phyloP scores from a whole-genome alignment of 2,329 filamentous ascomycete genomes.

The Mariannaea sp. region DNA sequence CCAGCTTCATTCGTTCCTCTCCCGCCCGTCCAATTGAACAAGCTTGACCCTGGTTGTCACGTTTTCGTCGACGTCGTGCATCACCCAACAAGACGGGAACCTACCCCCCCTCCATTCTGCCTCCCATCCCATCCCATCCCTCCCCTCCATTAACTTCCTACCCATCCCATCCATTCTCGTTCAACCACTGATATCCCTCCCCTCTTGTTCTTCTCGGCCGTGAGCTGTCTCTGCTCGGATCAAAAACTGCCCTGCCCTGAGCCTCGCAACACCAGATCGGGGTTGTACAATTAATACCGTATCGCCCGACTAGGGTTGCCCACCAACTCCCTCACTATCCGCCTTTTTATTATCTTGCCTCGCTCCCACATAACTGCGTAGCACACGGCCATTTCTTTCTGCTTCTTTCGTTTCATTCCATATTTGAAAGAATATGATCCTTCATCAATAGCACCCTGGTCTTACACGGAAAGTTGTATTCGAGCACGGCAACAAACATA shows the following conservation, averaged over 20 bases:
- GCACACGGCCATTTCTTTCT: background rate
- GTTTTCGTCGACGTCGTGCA: conserved; percentile 1
- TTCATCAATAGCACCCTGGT: background rate
- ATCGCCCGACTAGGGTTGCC: conserved; percentile 1
- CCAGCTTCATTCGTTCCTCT: conserved; percentile 1
- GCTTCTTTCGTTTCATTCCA: background rate
- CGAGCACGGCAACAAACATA: background rate
- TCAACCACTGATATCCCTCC: background rate
- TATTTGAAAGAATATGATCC: background rate
- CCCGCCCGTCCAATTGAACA: background rate
- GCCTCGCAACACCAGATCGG: background rate
- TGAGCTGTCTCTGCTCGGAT: background rate
- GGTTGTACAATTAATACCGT: background rate
- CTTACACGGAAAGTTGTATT: background rate
- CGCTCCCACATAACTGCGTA: background rate
- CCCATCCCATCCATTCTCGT: background rate
- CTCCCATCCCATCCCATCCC: background rate
- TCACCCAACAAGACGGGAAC: conserved; percentile 4
- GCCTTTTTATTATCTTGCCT: conserved; percentile 4
- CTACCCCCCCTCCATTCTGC: background rate
- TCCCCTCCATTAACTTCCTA: background rate
- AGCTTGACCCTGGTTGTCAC: conserved; percentile 8
- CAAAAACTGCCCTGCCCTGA: too few species aligned
- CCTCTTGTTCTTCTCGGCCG: background rate
- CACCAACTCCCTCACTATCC: background rate